Evolutionary conservation across 768 basidiomycete species (phyloP).

Genomic region (Lactarius psammicola): DNA sequence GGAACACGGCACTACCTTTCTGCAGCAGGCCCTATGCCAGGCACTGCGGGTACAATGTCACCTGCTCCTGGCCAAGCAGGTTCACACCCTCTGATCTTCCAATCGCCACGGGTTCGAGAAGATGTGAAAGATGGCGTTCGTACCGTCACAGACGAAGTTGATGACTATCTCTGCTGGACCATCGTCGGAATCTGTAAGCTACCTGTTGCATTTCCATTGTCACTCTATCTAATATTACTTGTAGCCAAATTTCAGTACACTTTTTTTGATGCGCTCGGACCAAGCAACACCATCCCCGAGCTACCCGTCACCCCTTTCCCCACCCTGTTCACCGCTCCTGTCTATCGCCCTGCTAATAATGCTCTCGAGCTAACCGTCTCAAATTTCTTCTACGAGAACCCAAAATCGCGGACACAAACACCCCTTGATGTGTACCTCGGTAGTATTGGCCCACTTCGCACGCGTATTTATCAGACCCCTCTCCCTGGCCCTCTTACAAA

Average conservation of each 20-base stretch:
- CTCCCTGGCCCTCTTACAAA: slow-evolving; percentile 66
- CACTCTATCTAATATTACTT: slow-evolving; percentile 20
- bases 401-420: slow-evolving; percentile 57
- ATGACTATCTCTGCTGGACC: slow-evolving; percentile 95
- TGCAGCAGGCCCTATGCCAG: slow-evolving; percentile 81
- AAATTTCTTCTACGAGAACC: slow-evolving; percentile 83
- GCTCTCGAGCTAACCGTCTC: slow-evolving; percentile 82
- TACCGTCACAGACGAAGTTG: slow-evolving; percentile 81
- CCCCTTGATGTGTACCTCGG: slow-evolving; percentile 89
- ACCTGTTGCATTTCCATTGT: slow-evolving; percentile 19
- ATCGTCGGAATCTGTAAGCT: slow-evolving; percentile 90
- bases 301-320: slow-evolving; percentile 89
- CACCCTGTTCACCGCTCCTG: slow-evolving; percentile 76
- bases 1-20: slow-evolving; percentile 86
- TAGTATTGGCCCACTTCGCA: slow-evolving; percentile 80
- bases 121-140: slow-evolving; percentile 77
- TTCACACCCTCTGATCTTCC: slow-evolving; percentile 78
- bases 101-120: slow-evolving; percentile 75
- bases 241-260: slow-evolving; percentile 92
- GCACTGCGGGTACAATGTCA: slow-evolving; percentile 63
- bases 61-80: slow-evolving; percentile 81
- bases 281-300: slow-evolving; percentile 72
- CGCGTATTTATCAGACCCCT: slow-evolving; percentile 72
- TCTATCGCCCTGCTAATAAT: slow-evolving; percentile 67
- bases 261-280: slow-evolving; percentile 87